Percentiles rank a stretch among this genome's conserved stretches.
phyloP scores from a whole-genome alignment of 345 rosid genomes.

The Populus tremula region DNA sequence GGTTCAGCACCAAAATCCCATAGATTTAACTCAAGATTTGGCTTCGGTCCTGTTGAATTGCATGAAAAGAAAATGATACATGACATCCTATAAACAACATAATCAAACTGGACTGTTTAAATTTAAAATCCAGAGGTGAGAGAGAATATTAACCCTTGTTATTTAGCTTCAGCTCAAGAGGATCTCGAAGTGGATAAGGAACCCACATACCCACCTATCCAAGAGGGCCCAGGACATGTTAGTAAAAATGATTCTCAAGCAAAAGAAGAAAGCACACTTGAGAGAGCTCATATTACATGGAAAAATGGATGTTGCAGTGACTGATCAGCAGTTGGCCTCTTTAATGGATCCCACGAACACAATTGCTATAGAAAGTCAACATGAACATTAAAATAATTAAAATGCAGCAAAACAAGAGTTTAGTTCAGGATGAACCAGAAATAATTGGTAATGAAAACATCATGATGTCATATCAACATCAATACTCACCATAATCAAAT shows the following conservation, averaged over 20 bases:
- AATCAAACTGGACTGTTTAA: background rate
- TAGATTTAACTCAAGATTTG: conserved; percentile 89
- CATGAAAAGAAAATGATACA: conserved; percentile 3
- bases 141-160: conserved; percentile 50
- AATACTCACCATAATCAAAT: conserved; percentile 65
- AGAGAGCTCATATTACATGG: conserved; percentile 46
- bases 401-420: background rate
- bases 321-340: conserved; percentile 90
- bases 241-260: conserved; percentile 17
- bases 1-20: conserved; percentile 81
- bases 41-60: conserved; percentile 53
- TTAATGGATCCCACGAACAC: conserved; percentile 86
- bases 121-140: conserved; percentile 2
- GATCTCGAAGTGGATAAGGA: conserved; percentile 66
- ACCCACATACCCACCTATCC: conserved; percentile 55
- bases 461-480: background rate
- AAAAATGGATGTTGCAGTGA: conserved; percentile 88
- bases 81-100: background rate
- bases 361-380: conserved; percentile 48
- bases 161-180: conserved; percentile 73
- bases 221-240: conserved; percentile 8
- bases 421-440: background rate
- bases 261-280: conserved; percentile 11
- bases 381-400: conserved; percentile 10
- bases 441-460: background rate